These are phyloP conservation scores for Eucalyptus leucophloia DNA, from an alignment of 345 rosid species.

Conservation along the genomic window DNA sequence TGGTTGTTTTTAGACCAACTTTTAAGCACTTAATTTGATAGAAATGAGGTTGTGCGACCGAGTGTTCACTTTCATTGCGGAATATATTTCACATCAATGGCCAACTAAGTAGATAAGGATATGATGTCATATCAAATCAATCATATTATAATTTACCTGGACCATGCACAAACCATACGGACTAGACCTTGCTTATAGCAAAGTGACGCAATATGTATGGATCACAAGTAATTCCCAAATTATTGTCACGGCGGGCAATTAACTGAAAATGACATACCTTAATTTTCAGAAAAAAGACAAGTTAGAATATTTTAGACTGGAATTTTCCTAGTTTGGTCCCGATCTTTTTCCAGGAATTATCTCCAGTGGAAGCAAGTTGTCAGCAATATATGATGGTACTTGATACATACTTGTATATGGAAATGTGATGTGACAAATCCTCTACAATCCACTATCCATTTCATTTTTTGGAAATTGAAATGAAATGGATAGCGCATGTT, in stretches of 20 bases:
- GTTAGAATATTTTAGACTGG: neutral
- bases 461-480: neutral
- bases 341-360: neutral
- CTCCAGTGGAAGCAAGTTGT: neutral
- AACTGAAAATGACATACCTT: neutral
- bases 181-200: neutral
- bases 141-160: neutral
- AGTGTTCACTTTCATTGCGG: neutral
- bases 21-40: neutral
- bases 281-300: neutral
- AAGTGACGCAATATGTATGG: neutral
- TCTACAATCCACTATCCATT: neutral
- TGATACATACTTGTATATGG: neutral
- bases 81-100: neutral
- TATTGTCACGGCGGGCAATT: neutral
- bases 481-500: neutral
- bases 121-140: neutral
- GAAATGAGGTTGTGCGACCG: neutral
- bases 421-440: neutral
- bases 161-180: neutral
- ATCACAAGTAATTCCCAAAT: neutral
- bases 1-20: neutral
- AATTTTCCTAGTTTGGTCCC: neutral
- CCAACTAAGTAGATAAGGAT: neutral
- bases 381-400: neutral